Evolutionary conservation across 306 rosid species (phyloP).

Genomic region (Nissolia schottii): DNA sequence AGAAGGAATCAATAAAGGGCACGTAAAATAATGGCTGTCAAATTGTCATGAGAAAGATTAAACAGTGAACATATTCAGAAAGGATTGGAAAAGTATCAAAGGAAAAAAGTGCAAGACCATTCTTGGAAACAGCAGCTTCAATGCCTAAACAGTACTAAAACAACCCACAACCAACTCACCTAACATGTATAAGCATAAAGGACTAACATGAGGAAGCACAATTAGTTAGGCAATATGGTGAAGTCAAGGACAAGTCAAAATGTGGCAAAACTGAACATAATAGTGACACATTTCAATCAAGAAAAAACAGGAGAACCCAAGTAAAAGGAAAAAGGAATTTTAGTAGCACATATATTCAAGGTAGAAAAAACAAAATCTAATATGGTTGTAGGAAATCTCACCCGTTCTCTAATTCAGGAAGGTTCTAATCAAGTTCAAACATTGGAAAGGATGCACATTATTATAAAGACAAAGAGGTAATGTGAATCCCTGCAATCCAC

Average conservation of each 20-base stretch:
- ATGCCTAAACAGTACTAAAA: conserved; percentile 3
- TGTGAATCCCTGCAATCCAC: not conserved
- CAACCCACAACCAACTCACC: conserved; percentile 16
- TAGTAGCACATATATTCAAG: not conserved
- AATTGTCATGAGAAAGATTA: not conserved
- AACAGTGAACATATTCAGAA: not conserved
- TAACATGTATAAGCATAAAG: not conserved
- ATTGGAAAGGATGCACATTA: conserved; percentile 11
- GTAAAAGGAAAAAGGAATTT: not conserved
- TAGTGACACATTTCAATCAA: not conserved
- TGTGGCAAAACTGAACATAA: not conserved
- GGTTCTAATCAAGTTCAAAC: conserved; percentile 7
- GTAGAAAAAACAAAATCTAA: not conserved
- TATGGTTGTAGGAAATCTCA: not conserved
- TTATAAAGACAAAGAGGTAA: not conserved
- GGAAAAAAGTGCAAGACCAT: not conserved
- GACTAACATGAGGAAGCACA: not conserved
- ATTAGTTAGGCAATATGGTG: not conserved
- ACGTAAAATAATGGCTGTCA: not conserved
- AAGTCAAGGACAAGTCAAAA: not conserved
- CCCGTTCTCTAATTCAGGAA: not conserved
- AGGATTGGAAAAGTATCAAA: not conserved
- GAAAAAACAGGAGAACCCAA: not conserved
- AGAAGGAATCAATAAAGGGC: not conserved
- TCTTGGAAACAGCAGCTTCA: not conserved